Evolutionary conservation across 441 rosid genomes (phyloP), one percentile per base, ranked within the genome.

Genomic region (Adansonia grandidieri): DNA sequence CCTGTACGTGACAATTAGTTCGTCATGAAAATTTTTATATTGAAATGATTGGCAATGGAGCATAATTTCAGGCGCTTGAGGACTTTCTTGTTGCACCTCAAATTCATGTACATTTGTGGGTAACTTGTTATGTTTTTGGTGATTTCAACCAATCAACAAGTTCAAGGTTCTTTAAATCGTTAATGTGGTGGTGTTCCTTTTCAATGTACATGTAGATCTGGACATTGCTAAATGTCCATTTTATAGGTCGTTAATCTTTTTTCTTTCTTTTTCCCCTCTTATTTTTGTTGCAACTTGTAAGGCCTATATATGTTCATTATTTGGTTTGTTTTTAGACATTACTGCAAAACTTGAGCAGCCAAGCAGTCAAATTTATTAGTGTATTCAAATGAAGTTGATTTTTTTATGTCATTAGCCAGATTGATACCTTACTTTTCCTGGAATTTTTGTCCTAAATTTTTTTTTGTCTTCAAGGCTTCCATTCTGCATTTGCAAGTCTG

Each of bases 171-270:
- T 66, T 72, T 76, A 17, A 74, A 74, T 78, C 81, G 78, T 80
- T 68, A 60, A 22, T 28, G 77, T 65, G 19, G 70, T 79, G 24
- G 74, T 80, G n/a, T 72, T 78, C 75, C 64, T 63, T 57, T 78
- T 81, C 53, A 45, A 68, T 63, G 51, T 57, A 3, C 13, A 53
- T 79, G 77, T 64, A 73, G 76, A 77, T 80, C 56, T 67, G 87
- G 84, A 73, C 82, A 83, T 77, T 60, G 62, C 79, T 78, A 74
- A 37, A 63, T 85, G 79, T 85, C 80, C 82, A 79, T 78, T 10
- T 28, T 48, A 69, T 79, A 84, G 78, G 71, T 64, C 75, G 82
- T 76, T 73, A 68, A 44, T 77, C 81, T 37, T 61, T 62, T 14
- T 66, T 10, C 37, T 40, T 65, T 73, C n/a, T 54, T 28, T 28